Percentiles rank a stretch among this genome's conserved stretches.
phyloP scores from a whole-genome alignment of 2,329 filamentous ascomycete genomes.

The Acrodontium crateriforme region DNA sequence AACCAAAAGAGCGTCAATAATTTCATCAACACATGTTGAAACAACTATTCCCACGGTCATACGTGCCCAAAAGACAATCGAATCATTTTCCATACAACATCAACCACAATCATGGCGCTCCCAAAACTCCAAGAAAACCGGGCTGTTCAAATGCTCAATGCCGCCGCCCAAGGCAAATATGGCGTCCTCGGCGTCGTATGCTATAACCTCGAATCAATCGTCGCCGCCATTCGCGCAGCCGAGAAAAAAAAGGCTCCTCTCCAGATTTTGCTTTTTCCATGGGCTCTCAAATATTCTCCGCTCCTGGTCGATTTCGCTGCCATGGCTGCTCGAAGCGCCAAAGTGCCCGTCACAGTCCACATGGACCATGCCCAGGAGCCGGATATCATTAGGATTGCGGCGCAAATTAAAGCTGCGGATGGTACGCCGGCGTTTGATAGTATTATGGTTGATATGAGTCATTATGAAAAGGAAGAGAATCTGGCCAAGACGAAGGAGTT shows the following conservation, averaged over 20 bases:
- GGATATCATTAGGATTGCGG: slow-evolving; percentile 24
- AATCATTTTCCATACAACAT: too few relatives aligned
- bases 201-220: slow-evolving; percentile 50
- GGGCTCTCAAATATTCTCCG: slow-evolving; percentile 55
- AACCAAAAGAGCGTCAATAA: too few relatives aligned
- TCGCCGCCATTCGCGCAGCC: slow-evolving; percentile 54
- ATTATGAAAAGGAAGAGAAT: slow-evolving; percentile 59
- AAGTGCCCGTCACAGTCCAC: slow-evolving; percentile 31
- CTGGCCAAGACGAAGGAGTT: slow-evolving; percentile 49
- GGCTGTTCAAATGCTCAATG: slow-evolving; percentile 17
- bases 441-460: slow-evolving; percentile 68
- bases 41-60: too few relatives aligned
- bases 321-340: slow-evolving; percentile 28
- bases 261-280: slow-evolving; percentile 62
- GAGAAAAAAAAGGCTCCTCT: slow-evolving; percentile 52
- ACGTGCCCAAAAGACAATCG: too few relatives aligned
- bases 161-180: slow-evolving; percentile 16
- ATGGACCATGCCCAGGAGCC: slow-evolving; percentile 35
- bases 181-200: slow-evolving; percentile 19
- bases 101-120: slow-evolving; percentile 3
- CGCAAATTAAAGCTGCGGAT: slow-evolving; percentile 8
- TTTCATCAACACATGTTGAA: too few relatives aligned
- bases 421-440: slow-evolving; percentile 43
- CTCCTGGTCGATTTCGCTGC: slow-evolving; percentile 33
- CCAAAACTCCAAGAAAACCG: slow-evolving; percentile 11